Percentiles rank a stretch among this genome's conserved stretches.
These are phyloP conservation scores for Colletotrichum acutatum DNA, from an alignment of 2,329 filamentous ascomycete species.

Conservation along the genomic window DNA sequence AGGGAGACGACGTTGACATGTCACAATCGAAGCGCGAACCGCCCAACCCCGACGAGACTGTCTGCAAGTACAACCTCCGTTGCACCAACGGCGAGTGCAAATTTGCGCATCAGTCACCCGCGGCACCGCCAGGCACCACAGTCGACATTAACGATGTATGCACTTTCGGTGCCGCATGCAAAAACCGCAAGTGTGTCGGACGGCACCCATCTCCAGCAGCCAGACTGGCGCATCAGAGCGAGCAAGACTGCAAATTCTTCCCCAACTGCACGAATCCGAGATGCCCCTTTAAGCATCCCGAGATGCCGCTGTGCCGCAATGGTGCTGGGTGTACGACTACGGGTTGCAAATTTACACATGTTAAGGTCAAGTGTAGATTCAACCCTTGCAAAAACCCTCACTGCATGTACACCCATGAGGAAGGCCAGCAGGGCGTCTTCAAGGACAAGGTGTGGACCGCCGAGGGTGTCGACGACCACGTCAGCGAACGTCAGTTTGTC, in stretches of 20 bases:
- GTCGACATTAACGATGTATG: constrained; percentile 86
- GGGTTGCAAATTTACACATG: constrained; percentile 91
- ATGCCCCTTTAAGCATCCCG: constrained; percentile 91
- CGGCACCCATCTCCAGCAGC: constrained; percentile 93
- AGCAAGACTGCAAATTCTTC: constrained; percentile 90
- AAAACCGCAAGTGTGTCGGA: constrained; percentile 92
- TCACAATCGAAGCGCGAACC: constrained; percentile 62
- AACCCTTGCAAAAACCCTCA: constrained; percentile 90
- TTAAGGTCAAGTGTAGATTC: constrained; percentile 87
- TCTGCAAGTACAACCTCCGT: constrained; percentile 90
- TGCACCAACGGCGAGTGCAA: constrained; percentile 92
- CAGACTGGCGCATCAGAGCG: constrained; percentile 80
- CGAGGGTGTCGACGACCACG: constrained; percentile 68
- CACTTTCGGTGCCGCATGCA: constrained; percentile 89
- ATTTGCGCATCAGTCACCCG: constrained; percentile 94
- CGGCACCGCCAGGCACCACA: constrained; percentile 79
- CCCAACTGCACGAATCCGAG: constrained; percentile 89
- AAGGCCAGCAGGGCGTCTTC: constrained; percentile 87
- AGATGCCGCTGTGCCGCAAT: constrained; percentile 88
- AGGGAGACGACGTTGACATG: constrained; percentile 74
- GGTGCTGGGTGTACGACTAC: constrained; percentile 85
- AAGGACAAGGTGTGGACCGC: constrained; percentile 93
- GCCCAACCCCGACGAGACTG: constrained; percentile 70
- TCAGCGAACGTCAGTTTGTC: constrained; percentile 91
- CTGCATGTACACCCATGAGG: constrained; percentile 90